Base-by-base conservation (phyloP, 2,329 filamentous ascomycete species). In the Claviceps africana region DNA sequence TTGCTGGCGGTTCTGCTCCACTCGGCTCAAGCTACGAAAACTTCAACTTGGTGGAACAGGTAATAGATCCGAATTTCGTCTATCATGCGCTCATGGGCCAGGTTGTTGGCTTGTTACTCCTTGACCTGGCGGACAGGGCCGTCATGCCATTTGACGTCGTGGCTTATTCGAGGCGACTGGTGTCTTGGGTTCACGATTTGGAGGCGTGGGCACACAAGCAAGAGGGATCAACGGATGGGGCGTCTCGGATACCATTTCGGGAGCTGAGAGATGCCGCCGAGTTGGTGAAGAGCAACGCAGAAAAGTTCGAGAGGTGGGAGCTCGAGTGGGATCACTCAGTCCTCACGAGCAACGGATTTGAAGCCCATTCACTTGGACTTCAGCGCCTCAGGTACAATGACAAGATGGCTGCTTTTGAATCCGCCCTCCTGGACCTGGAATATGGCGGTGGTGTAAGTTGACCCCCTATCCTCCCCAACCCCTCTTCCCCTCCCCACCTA, bases 21-120 rank as follows among this genome's bases (percentile, higher is more conserved):
- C 81, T 83, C 50, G 83, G 89, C 66, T 90, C 85, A 55, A 93
- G 86, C 68, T 94, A 95, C 67, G 91, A 97, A 63, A 94, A 82
- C 51, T 90, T 86, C 60, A 84, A 89, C 45, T 91, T 88, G 83
- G 88, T 97, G 77, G 74, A 82, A 28, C 77, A 76, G 39, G 81
- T 86, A 54, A 83, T 86, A 22, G 93, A 98, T 64, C 88, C 88
- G 0, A 83, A 78, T 1, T 95, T 95, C 62, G 67, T 76, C 11
- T 93, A 95, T 63, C 93, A 97, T 69, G 78, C 75, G 42, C 69
- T 86, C 6, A 77, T 97, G 54, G 87, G 81, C 11, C 82, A 96
- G 67, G 73, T 97, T 42, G 83, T 88, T 67, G 82, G 82, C 1
- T 73, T 97, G 3, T 72, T 97, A n/a, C 77, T 93, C 51, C 78